Percentiles rank a stretch among this genome's conserved stretches.
These are phyloP conservation scores for Colletotrichum musae DNA, from an alignment of 2,329 filamentous ascomycete genomes.

Conservation along the genomic window DNA sequence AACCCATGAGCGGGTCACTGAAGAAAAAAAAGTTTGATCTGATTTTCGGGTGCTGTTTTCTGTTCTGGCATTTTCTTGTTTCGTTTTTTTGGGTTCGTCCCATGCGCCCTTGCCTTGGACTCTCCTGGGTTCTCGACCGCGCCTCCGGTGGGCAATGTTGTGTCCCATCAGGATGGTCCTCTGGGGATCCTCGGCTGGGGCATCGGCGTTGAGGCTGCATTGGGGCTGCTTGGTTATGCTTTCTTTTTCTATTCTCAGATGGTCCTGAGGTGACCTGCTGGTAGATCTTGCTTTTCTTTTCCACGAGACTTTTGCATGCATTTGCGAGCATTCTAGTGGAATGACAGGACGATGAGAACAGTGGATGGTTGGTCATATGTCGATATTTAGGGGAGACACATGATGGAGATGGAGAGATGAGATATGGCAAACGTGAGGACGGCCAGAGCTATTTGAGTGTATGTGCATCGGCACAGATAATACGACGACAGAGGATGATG, in stretches of 20 bases:
- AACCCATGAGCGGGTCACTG: conserved; percentile 29
- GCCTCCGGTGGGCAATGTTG: background rate
- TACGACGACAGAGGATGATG: conserved; percentile 24
- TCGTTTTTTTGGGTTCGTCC: background rate
- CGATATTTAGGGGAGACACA: conserved; percentile 21
- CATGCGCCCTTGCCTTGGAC: conserved; percentile 2
- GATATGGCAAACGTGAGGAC: conserved; percentile 22
- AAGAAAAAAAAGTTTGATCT: conserved; percentile 41
- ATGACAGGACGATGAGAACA: conserved; percentile 28
- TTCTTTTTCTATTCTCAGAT: background rate
- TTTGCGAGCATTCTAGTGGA: conserved; percentile 32
- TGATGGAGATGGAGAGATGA: conserved; percentile 24
- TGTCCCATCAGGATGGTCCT: conserved; percentile 6
- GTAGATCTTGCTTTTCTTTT: conserved; percentile 29
- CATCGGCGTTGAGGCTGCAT: conserved; percentile 40
- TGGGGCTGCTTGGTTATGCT: conserved; percentile 27
- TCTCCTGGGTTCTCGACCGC: conserved; percentile 6
- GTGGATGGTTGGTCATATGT: conserved; percentile 18
- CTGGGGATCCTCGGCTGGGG: background rate
- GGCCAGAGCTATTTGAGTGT: conserved; percentile 20
- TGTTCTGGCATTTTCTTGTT: conserved; percentile 27
- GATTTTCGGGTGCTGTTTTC: conserved; percentile 28
- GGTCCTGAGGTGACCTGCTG: conserved; percentile 17
- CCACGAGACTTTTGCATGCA: conserved; percentile 22
- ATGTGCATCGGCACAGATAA: conserved; percentile 22